Percentiles rank a stretch among this genome's conserved stretches.
These are phyloP conservation scores for Neurospora sp. DNA, from an alignment of 495 filamentous ascomycete species.

Conservation along the genomic window DNA sequence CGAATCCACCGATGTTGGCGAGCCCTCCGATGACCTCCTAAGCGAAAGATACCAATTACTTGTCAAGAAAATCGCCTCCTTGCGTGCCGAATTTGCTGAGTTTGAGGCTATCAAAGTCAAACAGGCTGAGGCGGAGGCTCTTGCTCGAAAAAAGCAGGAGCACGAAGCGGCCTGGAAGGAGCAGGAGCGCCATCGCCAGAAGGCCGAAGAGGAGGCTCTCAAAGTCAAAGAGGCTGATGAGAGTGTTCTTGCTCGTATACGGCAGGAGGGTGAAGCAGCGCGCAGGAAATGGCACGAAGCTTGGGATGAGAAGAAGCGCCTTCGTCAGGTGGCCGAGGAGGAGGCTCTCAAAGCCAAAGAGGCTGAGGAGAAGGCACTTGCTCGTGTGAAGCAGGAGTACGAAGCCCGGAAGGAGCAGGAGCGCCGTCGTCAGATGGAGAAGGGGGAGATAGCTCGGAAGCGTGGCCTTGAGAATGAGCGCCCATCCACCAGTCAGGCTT, in stretches of 20 bases:
- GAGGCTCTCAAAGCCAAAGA: no score
- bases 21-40: not conserved
- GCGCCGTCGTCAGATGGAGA: no score
- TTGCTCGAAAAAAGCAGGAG: not conserved
- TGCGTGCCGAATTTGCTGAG: not conserved
- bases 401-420: no score
- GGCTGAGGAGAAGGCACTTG: no score
- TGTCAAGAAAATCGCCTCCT: not conserved
- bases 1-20: not conserved
- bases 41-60: not conserved
- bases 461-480: not conserved
- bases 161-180: not conserved
- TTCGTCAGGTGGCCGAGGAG: no score
- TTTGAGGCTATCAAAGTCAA: not conserved
- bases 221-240: not conserved
- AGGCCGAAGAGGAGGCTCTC: not conserved
- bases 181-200: not conserved
- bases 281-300: not conserved
- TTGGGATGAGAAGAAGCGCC: no score
- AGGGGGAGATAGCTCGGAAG: no score
- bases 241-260: not conserved
- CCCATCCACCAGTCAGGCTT: not conserved
- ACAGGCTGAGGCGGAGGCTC: not conserved
- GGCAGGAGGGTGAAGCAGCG: not conserved
- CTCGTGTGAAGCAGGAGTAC: no score